These are phyloP conservation scores for Coemansia reversa DNA, from an alignment of 192 early-diverging fungal genomes.

Conservation along the genomic window DNA sequence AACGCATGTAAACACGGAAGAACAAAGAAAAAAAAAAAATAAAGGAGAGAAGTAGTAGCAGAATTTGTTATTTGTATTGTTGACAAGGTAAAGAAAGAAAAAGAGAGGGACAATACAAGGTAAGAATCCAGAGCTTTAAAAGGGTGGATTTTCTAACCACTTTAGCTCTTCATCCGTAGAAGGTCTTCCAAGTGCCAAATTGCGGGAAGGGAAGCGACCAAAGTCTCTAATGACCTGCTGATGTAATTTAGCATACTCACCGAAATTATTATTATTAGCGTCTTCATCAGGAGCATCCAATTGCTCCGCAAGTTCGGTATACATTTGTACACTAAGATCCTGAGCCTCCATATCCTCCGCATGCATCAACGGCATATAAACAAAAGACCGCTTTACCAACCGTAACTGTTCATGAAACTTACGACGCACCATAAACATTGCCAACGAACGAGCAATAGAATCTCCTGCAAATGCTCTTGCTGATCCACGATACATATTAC, in stretches of 20 bases:
- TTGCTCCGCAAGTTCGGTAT: constrained; percentile 44
- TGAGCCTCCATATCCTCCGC: constrained; percentile 63
- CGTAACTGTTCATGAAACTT: constrained; percentile 56
- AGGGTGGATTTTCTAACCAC: constrained; percentile 47
- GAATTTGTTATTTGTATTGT: not conserved
- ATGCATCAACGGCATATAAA: constrained; percentile 65
- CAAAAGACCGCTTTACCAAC: constrained; percentile 54
- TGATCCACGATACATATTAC: constrained; percentile 63
- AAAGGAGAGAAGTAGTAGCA: not conserved
- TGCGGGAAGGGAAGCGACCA: constrained; percentile 65
- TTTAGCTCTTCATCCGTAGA: constrained; percentile 58
- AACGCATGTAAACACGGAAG: too few relatives aligned
- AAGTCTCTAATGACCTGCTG: constrained; percentile 57
- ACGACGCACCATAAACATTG: constrained; percentile 51
- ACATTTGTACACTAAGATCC: constrained; percentile 55
- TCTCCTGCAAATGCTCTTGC: constrained; percentile 59
- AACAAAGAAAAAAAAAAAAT: not conserved
- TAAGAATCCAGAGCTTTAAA: too few relatives aligned
- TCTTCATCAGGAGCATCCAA: constrained; percentile 42
- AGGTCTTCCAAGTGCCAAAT: constrained; percentile 53
- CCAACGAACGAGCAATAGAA: constrained; percentile 54
- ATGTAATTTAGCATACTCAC: constrained; percentile 49
- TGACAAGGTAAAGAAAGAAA: not conserved
- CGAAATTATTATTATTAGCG: constrained; percentile 35
- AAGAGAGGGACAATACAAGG: too few relatives aligned